phyloP scores from a whole-genome alignment of 805 yeast species.

The Torulaspora maleeae region DNA sequence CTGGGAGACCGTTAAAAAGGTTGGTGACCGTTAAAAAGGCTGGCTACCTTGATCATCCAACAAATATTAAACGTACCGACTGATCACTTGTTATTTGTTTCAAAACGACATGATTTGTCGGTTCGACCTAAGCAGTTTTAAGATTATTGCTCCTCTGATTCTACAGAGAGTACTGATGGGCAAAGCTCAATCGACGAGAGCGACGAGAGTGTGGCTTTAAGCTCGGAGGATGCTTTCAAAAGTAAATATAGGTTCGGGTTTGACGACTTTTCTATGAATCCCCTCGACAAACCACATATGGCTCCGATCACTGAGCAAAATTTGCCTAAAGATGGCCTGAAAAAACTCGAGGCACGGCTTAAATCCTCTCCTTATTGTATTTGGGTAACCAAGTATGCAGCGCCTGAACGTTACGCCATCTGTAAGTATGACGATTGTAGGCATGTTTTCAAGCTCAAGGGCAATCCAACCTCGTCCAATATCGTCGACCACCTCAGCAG shows the following conservation, averaged over 20 bases:
- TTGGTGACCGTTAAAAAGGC: too few species aligned
- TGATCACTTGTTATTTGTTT: constrained; percentile 1
- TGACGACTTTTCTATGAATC: constrained; percentile 14
- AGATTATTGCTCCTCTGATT: background rate
- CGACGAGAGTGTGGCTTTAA: background rate
- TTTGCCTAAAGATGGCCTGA: background rate
- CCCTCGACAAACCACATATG: constrained; percentile 10
- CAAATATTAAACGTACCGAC: constrained; percentile 7
- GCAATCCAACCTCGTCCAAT: constrained; percentile 14
- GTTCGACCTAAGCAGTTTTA: constrained; percentile 3
- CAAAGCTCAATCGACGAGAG: background rate
- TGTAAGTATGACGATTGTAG: constrained; percentile 15
- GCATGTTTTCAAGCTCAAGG: constrained; percentile 11
- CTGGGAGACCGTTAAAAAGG: constrained; percentile 6
- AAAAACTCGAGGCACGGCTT: constrained; percentile 15
- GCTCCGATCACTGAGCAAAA: constrained; percentile 6
- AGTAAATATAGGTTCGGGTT: constrained; percentile 12
- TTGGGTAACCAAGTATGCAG: constrained; percentile 17
- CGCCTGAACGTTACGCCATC: constrained; percentile 11
- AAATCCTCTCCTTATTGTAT: constrained; percentile 14
- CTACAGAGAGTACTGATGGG: constrained; percentile 1
- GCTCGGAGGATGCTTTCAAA: constrained; percentile 6
- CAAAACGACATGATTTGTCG: constrained; percentile 1
- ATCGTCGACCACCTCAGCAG: constrained; percentile 13
- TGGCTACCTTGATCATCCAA: constrained; percentile 5